Evolutionary conservation across 2,329 filamentous ascomycete species (phyloP).

Genomic region (Thielaviopsis cerberus): DNA sequence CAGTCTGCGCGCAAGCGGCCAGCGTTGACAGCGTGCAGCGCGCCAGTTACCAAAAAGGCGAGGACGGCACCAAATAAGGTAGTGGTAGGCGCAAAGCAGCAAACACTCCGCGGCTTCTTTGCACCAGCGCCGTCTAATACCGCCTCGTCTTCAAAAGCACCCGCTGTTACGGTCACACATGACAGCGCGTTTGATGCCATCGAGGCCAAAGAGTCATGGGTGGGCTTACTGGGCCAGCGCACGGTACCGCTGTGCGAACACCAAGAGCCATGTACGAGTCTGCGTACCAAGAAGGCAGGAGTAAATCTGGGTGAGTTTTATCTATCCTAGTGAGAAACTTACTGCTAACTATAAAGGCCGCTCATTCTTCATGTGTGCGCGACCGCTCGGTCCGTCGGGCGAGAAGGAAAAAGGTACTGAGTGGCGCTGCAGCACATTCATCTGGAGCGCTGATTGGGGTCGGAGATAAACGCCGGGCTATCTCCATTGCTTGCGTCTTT

Average conservation of each 20-base stretch:
- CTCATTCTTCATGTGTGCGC: slow-evolving; percentile 44
- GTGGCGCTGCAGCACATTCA: slow-evolving; percentile 79
- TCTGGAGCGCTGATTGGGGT: slow-evolving; percentile 45
- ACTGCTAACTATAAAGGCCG: slow-evolving; percentile 24
- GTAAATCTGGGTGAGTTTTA: slow-evolving; percentile 48
- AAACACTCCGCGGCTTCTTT: slow-evolving; percentile 64
- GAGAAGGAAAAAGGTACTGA: slow-evolving; percentile 67
- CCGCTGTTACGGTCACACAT: slow-evolving; percentile 8
- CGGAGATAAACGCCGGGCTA: neutral
- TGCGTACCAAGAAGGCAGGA: slow-evolving; percentile 76
- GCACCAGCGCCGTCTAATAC: slow-evolving; percentile 31
- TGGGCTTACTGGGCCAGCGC: slow-evolving; percentile 60
- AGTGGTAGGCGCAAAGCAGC: slow-evolving; percentile 22
- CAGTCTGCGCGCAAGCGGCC: neutral
- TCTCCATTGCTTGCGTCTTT: neutral
- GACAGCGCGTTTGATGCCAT: slow-evolving; percentile 46
- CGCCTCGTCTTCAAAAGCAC: neutral
- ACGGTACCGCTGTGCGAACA: slow-evolving; percentile 69
- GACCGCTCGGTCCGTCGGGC: slow-evolving; percentile 69
- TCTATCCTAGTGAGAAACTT: neutral
- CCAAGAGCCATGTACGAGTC: slow-evolving; percentile 63
- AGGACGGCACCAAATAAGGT: slow-evolving; percentile 14
- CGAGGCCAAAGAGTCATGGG: slow-evolving; percentile 65
- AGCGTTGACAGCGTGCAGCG: slow-evolving; percentile 23
- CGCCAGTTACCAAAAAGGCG: slow-evolving; percentile 7